phyloP scores from a whole-genome alignment of 805 yeast genomes.

The Kodamaea fukazawae region DNA sequence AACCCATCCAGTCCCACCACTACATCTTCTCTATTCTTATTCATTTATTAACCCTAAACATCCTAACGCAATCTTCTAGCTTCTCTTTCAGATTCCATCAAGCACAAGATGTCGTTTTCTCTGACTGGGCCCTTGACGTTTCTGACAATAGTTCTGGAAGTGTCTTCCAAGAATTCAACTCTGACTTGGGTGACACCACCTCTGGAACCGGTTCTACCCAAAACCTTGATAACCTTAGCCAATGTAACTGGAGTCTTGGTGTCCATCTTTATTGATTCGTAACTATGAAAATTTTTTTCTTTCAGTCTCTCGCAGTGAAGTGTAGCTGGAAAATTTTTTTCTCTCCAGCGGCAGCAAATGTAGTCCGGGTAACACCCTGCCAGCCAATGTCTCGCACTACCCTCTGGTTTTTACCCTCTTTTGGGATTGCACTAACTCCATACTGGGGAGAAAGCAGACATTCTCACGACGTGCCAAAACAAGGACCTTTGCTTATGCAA shows the following conservation, averaged over 20 bases:
- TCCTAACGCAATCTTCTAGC: slow-evolving; percentile 88
- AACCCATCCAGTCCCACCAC: no score
- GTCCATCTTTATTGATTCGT: slow-evolving; percentile 29
- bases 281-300: no score
- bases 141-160: slow-evolving; percentile 94
- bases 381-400: no score
- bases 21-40: neutral
- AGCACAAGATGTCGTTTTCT: slow-evolving; percentile 96
- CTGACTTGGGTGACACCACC: slow-evolving; percentile 99
- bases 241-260: slow-evolving; percentile 91
- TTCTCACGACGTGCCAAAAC: no score
- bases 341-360: neutral
- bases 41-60: neutral
- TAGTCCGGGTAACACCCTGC: slow-evolving; percentile 1
- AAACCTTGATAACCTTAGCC: slow-evolving; percentile 98
- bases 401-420: no score
- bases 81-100: slow-evolving; percentile 99
- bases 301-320: neutral
- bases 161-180: slow-evolving; percentile 92
- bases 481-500: no score
- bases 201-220: slow-evolving; percentile 99
- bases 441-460: no score
- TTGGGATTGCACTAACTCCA: no score
- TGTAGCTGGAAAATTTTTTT: neutral
- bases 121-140: slow-evolving; percentile 97